Percentiles rank a stretch among this genome's conserved stretches.
Evolutionary conservation across 257 asterid genomes (phyloP).

Genomic region (Sherardia arvensis): DNA sequence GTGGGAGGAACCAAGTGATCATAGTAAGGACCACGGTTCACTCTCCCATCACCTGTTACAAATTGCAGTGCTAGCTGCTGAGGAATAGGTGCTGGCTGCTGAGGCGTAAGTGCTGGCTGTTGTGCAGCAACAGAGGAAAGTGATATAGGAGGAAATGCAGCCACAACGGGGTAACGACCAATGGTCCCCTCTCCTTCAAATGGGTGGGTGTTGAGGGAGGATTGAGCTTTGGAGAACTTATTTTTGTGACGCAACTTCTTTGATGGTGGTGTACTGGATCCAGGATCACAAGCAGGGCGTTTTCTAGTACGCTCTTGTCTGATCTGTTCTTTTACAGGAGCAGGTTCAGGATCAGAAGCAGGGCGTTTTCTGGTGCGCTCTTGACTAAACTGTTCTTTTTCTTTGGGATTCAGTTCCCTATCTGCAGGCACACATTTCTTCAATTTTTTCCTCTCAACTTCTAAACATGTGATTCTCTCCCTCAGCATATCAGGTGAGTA

Average conservation of each 20-base stretch:
- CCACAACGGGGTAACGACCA: background rate
- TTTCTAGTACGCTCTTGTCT: conserved; percentile 5
- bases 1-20: background rate
- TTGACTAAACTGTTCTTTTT: background rate
- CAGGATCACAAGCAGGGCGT: conserved; percentile 4
- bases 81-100: too few relatives aligned
- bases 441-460: conserved; percentile 3
- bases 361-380: conserved; percentile 7
- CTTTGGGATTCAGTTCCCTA: background rate
- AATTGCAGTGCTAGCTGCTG: background rate
- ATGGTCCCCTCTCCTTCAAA: background rate
- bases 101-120: too few relatives aligned
- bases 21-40: background rate
- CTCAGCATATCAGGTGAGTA: conserved; percentile 15
- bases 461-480: conserved; percentile 5
- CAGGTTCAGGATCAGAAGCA: background rate
- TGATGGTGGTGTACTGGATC: background rate
- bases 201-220: background rate
- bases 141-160: too few relatives aligned
- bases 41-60: background rate
- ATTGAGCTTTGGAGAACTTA: background rate
- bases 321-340: background rate
- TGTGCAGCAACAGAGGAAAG: too few relatives aligned
- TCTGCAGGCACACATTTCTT: conserved; percentile 2
- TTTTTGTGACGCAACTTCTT: conserved; percentile 5